Base-by-base conservation (phyloP, 176 grass and related monocot genomes). In the Raddia distichophylla region DNA sequence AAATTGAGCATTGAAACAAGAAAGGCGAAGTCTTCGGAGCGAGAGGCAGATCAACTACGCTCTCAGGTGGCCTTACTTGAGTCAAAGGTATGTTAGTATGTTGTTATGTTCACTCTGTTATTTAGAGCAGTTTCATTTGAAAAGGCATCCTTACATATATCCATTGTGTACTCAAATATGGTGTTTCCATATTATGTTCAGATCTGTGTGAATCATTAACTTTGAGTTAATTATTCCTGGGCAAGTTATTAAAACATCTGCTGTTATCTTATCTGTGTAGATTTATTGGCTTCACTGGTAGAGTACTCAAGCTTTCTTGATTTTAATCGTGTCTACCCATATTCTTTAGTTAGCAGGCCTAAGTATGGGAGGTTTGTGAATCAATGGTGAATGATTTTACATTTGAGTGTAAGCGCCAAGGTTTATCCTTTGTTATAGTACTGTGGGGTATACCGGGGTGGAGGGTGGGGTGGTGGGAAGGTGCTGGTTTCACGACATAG, bases 11-110 rank as follows among this genome's bases (percentile, higher is more conserved):
- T 86, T 75, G 96, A 98, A 87, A 77, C 79, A 82, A 98, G 84
- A 82, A 95, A 91, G 82, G 72, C 78, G 27, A 98, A 95, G 61
- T 98, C 93, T 49, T 86, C 95, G 79, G 96, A 98, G 92, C 80
- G 96, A 71, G 93, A 98, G 68, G 93, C 84, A 84, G 96, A 98
- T 71, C 90, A 94, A 54, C 74, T 98, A 71, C 92, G 88, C 62
- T 87, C 90, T 65, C 92, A 95, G 80, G 84, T 98, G 46, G 88
- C 93, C 37, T 85, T 98, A 78, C 82, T 98, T 22, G 96, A 98
- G 87, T 95, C 93, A 34, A 98, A 98, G 96, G 96, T 98, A 79
- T 18, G 55, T 60, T 11, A n/a, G 40, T 78, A 14, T 58, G 51
- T 90, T 58, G 68, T 13, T 74, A 6, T 46, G 27, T 37, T 53